phyloP scores from a whole-genome alignment of 2,329 filamentous ascomycete genomes.

The Penicillium sp. region DNA sequence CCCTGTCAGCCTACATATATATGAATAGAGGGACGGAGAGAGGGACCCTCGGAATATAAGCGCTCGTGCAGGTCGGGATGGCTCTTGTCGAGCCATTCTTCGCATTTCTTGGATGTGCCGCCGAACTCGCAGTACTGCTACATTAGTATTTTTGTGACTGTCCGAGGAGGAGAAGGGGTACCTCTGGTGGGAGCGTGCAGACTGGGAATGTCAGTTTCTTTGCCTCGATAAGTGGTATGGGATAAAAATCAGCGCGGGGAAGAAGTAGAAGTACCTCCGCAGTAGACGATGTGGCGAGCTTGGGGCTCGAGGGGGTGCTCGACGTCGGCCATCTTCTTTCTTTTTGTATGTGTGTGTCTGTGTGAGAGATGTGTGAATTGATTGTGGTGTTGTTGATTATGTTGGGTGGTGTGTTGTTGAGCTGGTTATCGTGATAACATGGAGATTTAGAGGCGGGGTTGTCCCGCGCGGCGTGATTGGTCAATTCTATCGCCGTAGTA shows the following conservation, averaged over 20 bases:
- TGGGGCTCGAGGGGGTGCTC: no score
- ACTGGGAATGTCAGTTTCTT: slow-evolving; percentile 43
- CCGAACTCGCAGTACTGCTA: slow-evolving; percentile 92
- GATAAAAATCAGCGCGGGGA: slow-evolving; percentile 1
- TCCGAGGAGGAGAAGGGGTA: slow-evolving; percentile 31
- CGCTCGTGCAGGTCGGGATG: slow-evolving; percentile 69
- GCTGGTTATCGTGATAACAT: no score
- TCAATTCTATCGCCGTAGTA: no score
- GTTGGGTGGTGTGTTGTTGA: no score
- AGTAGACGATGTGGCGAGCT: no score
- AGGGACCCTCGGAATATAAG: slow-evolving; percentile 78
- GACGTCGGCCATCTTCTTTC: no score
- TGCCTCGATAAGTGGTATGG: no score
- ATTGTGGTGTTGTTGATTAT: no score
- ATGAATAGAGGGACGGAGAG: background rate
- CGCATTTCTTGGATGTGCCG: slow-evolving; percentile 92
- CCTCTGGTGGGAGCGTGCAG: slow-evolving; percentile 64
- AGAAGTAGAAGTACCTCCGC: background rate
- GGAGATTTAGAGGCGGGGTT: no score
- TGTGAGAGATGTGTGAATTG: no score
- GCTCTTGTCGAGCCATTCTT: slow-evolving; percentile 83
- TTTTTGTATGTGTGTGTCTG: no score
- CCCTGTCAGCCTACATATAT: background rate
- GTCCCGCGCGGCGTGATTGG: no score
- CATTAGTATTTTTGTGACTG: background rate